phyloP scores from a whole-genome alignment of 257 asterid genomes.

The Gardenia jasminoides region DNA sequence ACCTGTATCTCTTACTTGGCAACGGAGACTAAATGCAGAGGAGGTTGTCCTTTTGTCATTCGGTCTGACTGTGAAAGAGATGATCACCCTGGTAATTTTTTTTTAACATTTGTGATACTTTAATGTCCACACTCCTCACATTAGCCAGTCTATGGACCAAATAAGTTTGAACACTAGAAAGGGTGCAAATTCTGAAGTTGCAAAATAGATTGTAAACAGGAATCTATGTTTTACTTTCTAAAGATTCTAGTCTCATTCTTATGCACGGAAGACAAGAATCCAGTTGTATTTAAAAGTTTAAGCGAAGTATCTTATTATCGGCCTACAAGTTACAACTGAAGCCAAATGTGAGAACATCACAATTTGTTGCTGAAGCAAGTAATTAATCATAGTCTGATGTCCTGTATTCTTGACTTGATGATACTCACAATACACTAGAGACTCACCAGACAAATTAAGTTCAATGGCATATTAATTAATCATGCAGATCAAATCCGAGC shows the following conservation, averaged over 20 bases:
- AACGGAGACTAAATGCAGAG: slow-evolving; percentile 56
- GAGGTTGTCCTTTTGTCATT: slow-evolving; percentile 63
- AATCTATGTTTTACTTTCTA: not conserved
- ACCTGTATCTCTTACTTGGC: slow-evolving; percentile 85
- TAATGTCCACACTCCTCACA: not conserved
- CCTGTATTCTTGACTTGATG: not conserved
- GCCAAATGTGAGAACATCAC: not conserved
- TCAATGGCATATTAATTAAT: not conserved
- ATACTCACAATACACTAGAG: not conserved
- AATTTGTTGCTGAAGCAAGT: not conserved
- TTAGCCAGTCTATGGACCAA: not conserved
- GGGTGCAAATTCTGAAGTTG: not conserved
- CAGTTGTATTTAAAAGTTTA: not conserved
- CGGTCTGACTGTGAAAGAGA: slow-evolving; percentile 60
- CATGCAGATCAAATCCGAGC: slow-evolving; percentile 1
- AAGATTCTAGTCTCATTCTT: not conserved
- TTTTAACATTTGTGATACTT: slow-evolving; percentile 22
- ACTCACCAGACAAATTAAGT: not conserved
- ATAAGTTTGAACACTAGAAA: not conserved
- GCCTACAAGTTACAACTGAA: not conserved
- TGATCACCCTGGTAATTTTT: slow-evolving; percentile 56
- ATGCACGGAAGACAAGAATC: not conserved
- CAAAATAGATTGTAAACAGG: not conserved
- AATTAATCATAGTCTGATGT: not conserved
- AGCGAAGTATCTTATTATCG: not conserved